Percentiles rank a stretch among this genome's conserved stretches.
These are phyloP conservation scores for Lotmaria passim DNA, from an alignment of 208 protist species.

Conservation along the genomic window DNA sequence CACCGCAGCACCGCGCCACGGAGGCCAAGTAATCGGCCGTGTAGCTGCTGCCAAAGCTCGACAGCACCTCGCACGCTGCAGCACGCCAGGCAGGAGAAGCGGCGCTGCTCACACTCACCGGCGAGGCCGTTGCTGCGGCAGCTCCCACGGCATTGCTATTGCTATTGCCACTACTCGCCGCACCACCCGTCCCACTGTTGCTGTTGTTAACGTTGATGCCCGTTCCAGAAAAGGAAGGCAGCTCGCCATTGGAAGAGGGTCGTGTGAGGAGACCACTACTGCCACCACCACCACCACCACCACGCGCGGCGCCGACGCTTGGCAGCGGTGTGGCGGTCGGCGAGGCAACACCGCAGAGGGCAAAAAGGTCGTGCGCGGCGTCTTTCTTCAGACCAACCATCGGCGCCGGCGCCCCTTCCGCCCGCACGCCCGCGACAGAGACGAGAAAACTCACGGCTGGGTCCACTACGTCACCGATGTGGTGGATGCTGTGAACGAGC, in stretches of 20 bases:
- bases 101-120: slow-evolving; percentile 25
- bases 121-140: slow-evolving; percentile 10
- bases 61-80: slow-evolving; percentile 45
- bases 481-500: slow-evolving; percentile 50
- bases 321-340: slow-evolving; percentile 8
- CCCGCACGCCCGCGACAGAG: slow-evolving; percentile 44
- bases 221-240: not conserved
- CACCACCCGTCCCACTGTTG: not conserved
- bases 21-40: slow-evolving; percentile 70
- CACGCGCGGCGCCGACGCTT: not conserved
- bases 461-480: slow-evolving; percentile 54
- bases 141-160: not conserved
- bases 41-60: slow-evolving; percentile 53
- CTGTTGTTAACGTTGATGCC: too few species aligned
- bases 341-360: slow-evolving; percentile 27
- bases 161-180: not conserved
- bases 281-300: not conserved
- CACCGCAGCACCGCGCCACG: slow-evolving; percentile 68
- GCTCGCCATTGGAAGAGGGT: slow-evolving; percentile 9
- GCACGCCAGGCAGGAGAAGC: slow-evolving; percentile 22
- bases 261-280: slow-evolving; percentile 1
- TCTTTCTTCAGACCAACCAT: slow-evolving; percentile 60
- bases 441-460: slow-evolving; percentile 62
- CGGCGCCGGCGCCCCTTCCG: slow-evolving; percentile 44
- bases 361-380: slow-evolving; percentile 53